phyloP scores from a whole-genome alignment of 148 eudicot genomes.

The Polygonum aviculare region DNA sequence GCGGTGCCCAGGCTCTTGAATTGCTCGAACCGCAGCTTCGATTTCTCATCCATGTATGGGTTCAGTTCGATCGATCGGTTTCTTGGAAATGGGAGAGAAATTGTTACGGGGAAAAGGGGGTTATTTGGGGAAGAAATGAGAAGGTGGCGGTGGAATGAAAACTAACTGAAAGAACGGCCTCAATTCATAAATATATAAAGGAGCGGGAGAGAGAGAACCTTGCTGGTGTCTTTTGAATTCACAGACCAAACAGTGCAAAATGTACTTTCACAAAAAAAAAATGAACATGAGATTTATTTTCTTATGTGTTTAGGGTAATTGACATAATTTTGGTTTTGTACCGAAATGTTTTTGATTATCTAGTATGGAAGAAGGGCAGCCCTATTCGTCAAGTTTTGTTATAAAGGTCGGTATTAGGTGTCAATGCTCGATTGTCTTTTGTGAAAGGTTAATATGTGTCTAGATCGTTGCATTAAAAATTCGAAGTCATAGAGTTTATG shows the following conservation, averaged over 20 bases:
- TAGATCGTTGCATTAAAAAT: no score
- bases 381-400: no score
- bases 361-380: no score
- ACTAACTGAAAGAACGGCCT: background rate
- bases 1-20: conserved; percentile 21
- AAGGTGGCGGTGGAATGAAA: background rate
- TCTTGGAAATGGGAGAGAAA: background rate
- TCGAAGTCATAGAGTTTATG: no score
- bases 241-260: background rate
- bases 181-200: background rate
- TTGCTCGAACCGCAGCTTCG: conserved; percentile 17
- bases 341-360: no score
- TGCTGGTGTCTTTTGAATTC: background rate
- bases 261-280: no score
- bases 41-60: conserved; percentile 15
- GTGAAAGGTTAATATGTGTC: no score
- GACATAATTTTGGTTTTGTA: no score
- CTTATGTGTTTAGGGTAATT: no score
- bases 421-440: no score
- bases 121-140: background rate
- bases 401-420: no score
- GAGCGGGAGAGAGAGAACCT: background rate
- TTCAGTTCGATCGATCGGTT: background rate
- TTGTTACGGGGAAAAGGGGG: background rate
- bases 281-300: no score